phyloP scores from a whole-genome alignment of 1,284 basidiomycete species.

The Phylloporus gajari region DNA sequence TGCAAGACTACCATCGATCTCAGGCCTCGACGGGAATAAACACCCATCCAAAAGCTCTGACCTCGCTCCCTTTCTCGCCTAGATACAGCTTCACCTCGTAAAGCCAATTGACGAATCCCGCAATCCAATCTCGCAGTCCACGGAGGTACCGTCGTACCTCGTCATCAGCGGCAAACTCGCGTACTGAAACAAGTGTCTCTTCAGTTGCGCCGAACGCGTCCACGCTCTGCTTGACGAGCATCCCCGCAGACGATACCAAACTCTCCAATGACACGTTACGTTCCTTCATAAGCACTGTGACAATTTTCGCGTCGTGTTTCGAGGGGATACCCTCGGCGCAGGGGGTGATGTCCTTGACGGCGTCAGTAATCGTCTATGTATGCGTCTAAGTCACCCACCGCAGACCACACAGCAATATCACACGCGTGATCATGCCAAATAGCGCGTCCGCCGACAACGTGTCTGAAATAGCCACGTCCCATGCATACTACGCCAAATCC shows the following conservation, averaged over 20 bases:
- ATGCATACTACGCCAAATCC: too few relatives aligned
- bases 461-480: too few relatives aligned
- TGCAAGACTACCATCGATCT: slow-evolving; percentile 10
- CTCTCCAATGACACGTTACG: slow-evolving; percentile 38
- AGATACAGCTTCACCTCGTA: slow-evolving; percentile 70
- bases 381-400: too few relatives aligned
- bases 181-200: slow-evolving; percentile 26
- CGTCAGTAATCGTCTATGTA: slow-evolving; percentile 7
- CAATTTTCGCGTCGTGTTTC: slow-evolving; percentile 27
- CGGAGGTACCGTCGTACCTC: slow-evolving; percentile 56
- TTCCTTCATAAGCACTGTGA: slow-evolving; percentile 41
- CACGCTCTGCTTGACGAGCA: slow-evolving; percentile 40
- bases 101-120: slow-evolving; percentile 65
- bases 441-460: too few relatives aligned
- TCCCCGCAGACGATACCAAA: slow-evolving; percentile 34
- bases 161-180: slow-evolving; percentile 22
- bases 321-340: slow-evolving; percentile 37
- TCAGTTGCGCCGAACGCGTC: slow-evolving; percentile 43
- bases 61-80: slow-evolving; percentile 64
- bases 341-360: slow-evolving; percentile 38
- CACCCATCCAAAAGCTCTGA: slow-evolving; percentile 71
- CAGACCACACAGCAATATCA: too few relatives aligned
- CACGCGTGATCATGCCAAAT: too few relatives aligned
- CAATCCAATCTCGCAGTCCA: slow-evolving; percentile 62
- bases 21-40: slow-evolving; percentile 49